Evolutionary conservation across 805 yeast species (phyloP).

Genomic region (Saccharomycopsis malanga): DNA sequence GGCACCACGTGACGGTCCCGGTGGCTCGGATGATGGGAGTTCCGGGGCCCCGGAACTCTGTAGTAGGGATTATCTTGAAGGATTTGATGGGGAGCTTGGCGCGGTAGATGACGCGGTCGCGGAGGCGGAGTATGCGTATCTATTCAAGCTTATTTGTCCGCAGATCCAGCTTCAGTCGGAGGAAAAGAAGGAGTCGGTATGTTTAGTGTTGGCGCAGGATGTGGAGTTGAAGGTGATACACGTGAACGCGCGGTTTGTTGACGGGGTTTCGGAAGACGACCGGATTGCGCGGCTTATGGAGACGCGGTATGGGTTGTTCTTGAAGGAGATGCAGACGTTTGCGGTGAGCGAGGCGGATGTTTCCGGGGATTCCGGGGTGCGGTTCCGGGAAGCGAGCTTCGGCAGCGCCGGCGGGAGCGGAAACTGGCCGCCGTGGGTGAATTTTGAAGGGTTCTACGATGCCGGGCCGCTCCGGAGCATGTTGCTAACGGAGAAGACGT

Average conservation of each 20-base stretch:
- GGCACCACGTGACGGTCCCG: no score
- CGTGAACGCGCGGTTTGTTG: constrained; percentile 37
- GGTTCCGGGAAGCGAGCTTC: constrained; percentile 27
- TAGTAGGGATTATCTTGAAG: constrained; percentile 30
- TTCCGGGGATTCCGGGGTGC: constrained; percentile 28
- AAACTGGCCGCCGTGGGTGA: constrained; percentile 64
- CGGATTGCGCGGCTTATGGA: constrained; percentile 41
- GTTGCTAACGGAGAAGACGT: constrained; percentile 44
- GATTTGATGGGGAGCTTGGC: constrained; percentile 43
- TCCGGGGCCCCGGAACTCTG: not conserved
- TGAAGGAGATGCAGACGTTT: constrained; percentile 50
- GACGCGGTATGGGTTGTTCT: constrained; percentile 46
- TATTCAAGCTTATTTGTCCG: constrained; percentile 51
- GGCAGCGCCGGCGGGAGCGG: constrained; percentile 26
- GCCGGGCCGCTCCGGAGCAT: constrained; percentile 36
- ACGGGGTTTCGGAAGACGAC: constrained; percentile 30
- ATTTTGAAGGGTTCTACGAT: constrained; percentile 54
- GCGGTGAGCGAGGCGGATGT: constrained; percentile 39
- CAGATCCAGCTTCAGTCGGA: constrained; percentile 50
- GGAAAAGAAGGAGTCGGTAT: constrained; percentile 40
- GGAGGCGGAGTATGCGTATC: constrained; percentile 42
- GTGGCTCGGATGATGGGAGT: constrained; percentile 1
- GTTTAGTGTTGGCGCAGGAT: constrained; percentile 47
- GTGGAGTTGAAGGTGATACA: constrained; percentile 47
- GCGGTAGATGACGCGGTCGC: constrained; percentile 34